These are phyloP conservation scores for Aspergillus sp. DNA, from an alignment of 2,329 filamentous ascomycete genomes.

Conservation along the genomic window DNA sequence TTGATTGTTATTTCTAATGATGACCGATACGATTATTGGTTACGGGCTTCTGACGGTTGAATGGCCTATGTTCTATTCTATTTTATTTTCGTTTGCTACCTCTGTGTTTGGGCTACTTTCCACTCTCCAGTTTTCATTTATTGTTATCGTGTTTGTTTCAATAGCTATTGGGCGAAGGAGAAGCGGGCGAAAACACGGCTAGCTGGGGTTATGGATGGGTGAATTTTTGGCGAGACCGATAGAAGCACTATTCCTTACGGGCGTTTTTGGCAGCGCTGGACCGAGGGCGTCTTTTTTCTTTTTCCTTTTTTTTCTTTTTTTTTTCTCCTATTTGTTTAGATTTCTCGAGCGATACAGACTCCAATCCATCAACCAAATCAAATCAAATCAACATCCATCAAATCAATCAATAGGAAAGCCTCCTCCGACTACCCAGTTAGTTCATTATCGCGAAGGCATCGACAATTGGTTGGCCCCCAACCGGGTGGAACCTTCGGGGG, in stretches of 20 bases:
- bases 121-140: background rate
- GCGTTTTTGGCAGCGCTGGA: conserved; percentile 1
- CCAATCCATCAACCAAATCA: background rate
- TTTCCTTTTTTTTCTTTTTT: background rate
- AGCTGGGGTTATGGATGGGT: background rate
- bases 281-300: background rate
- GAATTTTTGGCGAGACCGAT: conserved; percentile 1
- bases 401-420: background rate
- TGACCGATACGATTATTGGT: conserved; percentile 1
- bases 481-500: background rate
- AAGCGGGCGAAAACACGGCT: background rate
- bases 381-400: background rate
- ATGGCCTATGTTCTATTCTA: background rate
- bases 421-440: background rate
- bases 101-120: background rate
- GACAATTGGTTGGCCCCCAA: background rate
- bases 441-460: background rate
- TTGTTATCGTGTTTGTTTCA: background rate
- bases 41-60: background rate
- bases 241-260: conserved; percentile 4
- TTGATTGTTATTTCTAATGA: conserved; percentile 1
- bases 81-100: background rate
- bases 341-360: background rate
- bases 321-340: background rate
- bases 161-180: background rate